phyloP scores from a whole-genome alignment of 2,329 filamentous ascomycete genomes.

The Aspergillus ustus region DNA sequence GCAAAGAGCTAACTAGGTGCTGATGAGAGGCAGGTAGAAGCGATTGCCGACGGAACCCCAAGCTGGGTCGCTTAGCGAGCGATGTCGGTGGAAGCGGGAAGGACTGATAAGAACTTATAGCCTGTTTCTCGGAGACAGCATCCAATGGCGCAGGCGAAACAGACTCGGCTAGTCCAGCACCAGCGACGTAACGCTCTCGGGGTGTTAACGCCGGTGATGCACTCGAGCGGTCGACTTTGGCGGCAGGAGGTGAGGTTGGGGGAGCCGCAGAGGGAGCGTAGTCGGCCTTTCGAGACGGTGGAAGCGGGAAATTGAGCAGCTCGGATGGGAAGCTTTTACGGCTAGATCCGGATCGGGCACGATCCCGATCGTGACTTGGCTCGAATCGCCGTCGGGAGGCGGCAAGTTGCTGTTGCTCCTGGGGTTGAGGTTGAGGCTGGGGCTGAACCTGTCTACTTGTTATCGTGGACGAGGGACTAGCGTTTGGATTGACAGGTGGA shows the following conservation, averaged over 20 bases:
- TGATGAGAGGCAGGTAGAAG: constrained; percentile 46
- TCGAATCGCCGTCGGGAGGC: not conserved
- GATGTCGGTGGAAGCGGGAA: constrained; percentile 21
- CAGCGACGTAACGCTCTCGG: constrained; percentile 20
- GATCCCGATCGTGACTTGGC: constrained; percentile 17
- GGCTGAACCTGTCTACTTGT: not conserved
- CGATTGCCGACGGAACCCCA: constrained; percentile 44
- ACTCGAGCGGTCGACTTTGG: constrained; percentile 19
- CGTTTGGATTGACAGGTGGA: constrained; percentile 9
- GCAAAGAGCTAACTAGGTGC: constrained; percentile 41
- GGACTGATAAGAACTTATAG: constrained; percentile 20
- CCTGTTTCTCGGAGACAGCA: constrained; percentile 33
- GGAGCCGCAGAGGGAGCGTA: constrained; percentile 27
- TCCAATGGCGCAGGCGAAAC: constrained; percentile 33
- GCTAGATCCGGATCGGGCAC: constrained; percentile 19
- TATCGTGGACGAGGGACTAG: not conserved
- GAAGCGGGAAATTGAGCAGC: constrained; percentile 28
- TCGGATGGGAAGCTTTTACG: constrained; percentile 23
- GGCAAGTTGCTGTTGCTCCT: not conserved
- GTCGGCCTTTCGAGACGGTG: constrained; percentile 27
- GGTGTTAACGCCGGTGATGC: constrained; percentile 25
- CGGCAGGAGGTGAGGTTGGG: constrained; percentile 16
- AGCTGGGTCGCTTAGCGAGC: constrained; percentile 37
- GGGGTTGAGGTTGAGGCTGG: not conserved
- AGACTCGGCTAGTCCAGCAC: constrained; percentile 24